A percentile compares a stretch with the other conserved stretches of the same genome.
phyloP scores from a whole-genome alignment of 106 monocot genomes.

The Posidonia australis region DNA sequence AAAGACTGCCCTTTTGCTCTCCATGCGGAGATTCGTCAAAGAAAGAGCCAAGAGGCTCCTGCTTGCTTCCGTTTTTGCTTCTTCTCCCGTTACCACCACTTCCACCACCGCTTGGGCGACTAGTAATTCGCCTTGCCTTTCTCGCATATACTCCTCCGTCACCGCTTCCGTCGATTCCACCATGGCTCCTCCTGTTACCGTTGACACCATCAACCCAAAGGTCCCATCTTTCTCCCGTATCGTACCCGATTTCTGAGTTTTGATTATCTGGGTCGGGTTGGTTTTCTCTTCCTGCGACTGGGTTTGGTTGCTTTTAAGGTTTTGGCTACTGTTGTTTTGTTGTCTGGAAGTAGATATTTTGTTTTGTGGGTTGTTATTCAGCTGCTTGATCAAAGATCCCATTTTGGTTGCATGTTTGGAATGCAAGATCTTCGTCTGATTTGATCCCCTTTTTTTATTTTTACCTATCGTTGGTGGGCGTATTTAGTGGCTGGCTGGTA shows the following conservation, averaged over 20 bases:
- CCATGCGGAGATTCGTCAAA: too few relatives aligned
- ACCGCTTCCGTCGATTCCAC: conserved; percentile 4
- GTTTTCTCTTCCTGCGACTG: not conserved
- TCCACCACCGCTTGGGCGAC: conserved; percentile 3
- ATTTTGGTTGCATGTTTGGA: too few relatives aligned
- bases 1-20: too few relatives aligned
- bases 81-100: conserved; percentile 7
- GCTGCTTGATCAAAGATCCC: not conserved
- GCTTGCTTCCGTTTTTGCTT: not conserved
- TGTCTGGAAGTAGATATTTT: not conserved
- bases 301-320: not conserved
- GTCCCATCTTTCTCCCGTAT: conserved; percentile 16
- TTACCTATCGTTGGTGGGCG: not conserved
- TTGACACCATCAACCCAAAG: conserved; percentile 73
- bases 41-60: too few relatives aligned
- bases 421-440: too few relatives aligned
- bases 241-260: not conserved
- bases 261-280: conserved; percentile 3
- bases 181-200: conserved; percentile 27
- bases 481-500: not conserved
- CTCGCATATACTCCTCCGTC: not conserved
- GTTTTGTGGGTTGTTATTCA: not conserved
- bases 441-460: not conserved
- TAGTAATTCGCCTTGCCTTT: too few relatives aligned
- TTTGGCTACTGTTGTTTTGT: not conserved